phyloP scores from a whole-genome alignment of 306 rosid species.

The Luffa aegyptiaca region DNA sequence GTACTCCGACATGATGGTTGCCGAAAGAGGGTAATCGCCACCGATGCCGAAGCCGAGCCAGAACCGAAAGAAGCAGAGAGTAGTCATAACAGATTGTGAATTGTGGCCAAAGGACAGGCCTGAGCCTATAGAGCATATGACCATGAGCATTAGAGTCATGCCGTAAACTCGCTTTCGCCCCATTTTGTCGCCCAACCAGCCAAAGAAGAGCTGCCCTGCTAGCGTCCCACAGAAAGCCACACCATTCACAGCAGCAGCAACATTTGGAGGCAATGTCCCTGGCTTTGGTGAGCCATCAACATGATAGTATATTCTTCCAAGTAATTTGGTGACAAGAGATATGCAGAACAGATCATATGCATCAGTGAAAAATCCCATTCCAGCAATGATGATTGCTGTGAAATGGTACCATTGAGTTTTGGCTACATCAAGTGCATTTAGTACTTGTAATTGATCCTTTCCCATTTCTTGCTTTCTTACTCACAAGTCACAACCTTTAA shows the following conservation, averaged over 20 bases:
- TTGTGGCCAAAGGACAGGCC: slow-evolving; percentile 58
- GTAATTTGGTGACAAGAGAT: slow-evolving; percentile 63
- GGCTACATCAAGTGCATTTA: slow-evolving; percentile 52
- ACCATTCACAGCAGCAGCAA: slow-evolving; percentile 61
- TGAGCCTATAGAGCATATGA: slow-evolving; percentile 47
- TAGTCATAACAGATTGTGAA: slow-evolving; percentile 42
- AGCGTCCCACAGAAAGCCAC: slow-evolving; percentile 64
- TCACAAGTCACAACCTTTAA: not conserved
- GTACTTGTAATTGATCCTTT: slow-evolving; percentile 37
- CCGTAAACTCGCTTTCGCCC: slow-evolving; percentile 66
- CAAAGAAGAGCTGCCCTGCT: slow-evolving; percentile 66
- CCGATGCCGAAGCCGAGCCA: slow-evolving; percentile 86
- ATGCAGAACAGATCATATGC: slow-evolving; percentile 70
- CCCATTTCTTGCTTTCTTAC: slow-evolving; percentile 25
- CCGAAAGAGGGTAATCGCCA: slow-evolving; percentile 76
- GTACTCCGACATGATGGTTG: slow-evolving; percentile 76
- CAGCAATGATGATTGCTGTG: slow-evolving; percentile 57
- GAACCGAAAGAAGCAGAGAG: slow-evolving; percentile 67
- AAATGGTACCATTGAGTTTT: slow-evolving; percentile 79
- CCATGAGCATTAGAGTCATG: slow-evolving; percentile 64
- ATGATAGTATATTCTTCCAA: slow-evolving; percentile 65
- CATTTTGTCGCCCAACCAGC: slow-evolving; percentile 76
- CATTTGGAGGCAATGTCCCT: slow-evolving; percentile 58
- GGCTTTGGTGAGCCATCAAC: slow-evolving; percentile 46
- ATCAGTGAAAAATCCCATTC: slow-evolving; percentile 88